These are phyloP conservation scores for Hanseniaspora hatyaiensis DNA, from an alignment of 805 yeast species.

Conservation along the genomic window DNA sequence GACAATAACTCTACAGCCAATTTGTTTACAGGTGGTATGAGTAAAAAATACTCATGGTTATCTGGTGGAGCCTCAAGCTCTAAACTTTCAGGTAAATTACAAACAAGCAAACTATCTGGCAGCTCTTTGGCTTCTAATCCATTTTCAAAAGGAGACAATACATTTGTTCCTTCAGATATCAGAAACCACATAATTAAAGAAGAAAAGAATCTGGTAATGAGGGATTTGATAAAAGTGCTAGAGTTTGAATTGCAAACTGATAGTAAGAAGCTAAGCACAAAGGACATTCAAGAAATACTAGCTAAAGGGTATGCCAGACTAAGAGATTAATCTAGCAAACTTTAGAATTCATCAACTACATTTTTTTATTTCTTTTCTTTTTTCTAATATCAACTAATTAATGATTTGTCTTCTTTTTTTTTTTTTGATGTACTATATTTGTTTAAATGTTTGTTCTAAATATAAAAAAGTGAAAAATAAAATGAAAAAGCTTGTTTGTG, in stretches of 20 bases:
- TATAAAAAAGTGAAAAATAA: too few species aligned
- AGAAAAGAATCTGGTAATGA: slow-evolving; percentile 15
- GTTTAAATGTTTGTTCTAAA: too few species aligned
- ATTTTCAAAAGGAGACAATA: neutral
- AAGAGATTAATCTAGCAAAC: neutral
- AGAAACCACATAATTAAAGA: slow-evolving; percentile 15
- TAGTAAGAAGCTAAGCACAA: slow-evolving; percentile 1
- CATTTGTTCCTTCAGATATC: slow-evolving; percentile 6
- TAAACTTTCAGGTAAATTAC: neutral
- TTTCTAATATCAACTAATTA: too few species aligned
- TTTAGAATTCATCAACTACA: neutral
- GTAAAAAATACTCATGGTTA: slow-evolving; percentile 16
- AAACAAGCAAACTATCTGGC: neutral
- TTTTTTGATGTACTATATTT: too few species aligned
- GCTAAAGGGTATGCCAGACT: slow-evolving; percentile 14
- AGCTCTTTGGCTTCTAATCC: neutral
- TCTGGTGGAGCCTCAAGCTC: slow-evolving; percentile 4
- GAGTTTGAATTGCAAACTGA: slow-evolving; percentile 6
- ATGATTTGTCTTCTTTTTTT: too few species aligned
- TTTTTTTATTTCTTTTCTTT: neutral
- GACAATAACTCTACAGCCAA: slow-evolving; percentile 16
- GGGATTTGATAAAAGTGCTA: slow-evolving; percentile 13
- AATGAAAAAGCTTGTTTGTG: too few species aligned
- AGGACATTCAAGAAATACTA: slow-evolving; percentile 12
- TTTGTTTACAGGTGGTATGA: slow-evolving; percentile 16